Percentiles rank a stretch among this genome's conserved stretches.
These are phyloP conservation scores for Verticillium tricorpus DNA, from an alignment of 2,329 filamentous ascomycete species.

Conservation along the genomic window DNA sequence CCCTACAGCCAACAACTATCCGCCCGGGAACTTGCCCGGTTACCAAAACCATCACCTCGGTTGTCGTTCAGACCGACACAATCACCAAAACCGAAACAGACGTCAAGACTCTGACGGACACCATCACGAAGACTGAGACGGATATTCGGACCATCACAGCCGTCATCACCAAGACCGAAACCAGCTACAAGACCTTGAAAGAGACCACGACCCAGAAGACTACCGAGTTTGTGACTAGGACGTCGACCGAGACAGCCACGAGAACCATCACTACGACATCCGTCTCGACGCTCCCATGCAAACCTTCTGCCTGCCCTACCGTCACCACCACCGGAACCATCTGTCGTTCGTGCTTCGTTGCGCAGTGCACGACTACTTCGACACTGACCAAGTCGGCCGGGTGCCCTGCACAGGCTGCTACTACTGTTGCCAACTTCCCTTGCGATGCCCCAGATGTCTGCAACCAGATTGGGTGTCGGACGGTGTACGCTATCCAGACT, in stretches of 20 bases:
- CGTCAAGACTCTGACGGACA: background rate
- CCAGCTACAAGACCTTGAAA: background rate
- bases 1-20: constrained; percentile 6
- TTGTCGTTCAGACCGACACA: background rate
- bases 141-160: background rate
- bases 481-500: constrained; percentile 7
- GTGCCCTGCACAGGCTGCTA: constrained; percentile 23
- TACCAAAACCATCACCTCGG: background rate
- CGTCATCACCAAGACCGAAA: background rate
- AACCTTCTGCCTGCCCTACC: constrained; percentile 22
- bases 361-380: constrained; percentile 21
- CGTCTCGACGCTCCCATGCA: constrained; percentile 4
- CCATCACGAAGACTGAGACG: background rate
- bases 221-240: background rate
- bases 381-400: constrained; percentile 26
- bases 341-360: constrained; percentile 27
- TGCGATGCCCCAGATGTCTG: constrained; percentile 17
- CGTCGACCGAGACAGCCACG: constrained; percentile 1
- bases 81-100: constrained; percentile 2
- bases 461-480: constrained; percentile 8
- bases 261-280: background rate
- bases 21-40: background rate
- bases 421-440: constrained; percentile 20
- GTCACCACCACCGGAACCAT: constrained; percentile 22
- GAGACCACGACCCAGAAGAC: background rate